Percentiles rank a stretch among this genome's conserved stretches.
phyloP scores from a whole-genome alignment of 2,329 filamentous ascomycete species.

The Rutstroemia sp. region DNA sequence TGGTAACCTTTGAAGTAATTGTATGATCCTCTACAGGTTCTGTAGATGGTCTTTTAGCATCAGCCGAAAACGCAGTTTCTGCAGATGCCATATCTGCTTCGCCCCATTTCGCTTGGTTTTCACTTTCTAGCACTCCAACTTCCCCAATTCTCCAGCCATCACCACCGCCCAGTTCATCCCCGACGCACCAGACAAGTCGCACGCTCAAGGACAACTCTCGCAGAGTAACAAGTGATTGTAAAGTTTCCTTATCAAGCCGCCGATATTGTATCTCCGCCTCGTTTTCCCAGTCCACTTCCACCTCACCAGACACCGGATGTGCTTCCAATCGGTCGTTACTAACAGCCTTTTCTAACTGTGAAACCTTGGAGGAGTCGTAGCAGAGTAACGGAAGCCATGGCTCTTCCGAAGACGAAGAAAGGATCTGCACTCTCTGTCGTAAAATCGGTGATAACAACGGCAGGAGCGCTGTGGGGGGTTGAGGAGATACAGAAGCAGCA shows the following conservation, averaged over 20 bases:
- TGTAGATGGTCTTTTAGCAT: neutral
- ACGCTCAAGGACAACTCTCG: slow-evolving; percentile 55
- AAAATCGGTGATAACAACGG: slow-evolving; percentile 59
- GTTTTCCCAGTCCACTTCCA: slow-evolving; percentile 63
- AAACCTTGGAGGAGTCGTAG: slow-evolving; percentile 49
- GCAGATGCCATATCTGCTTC: slow-evolving; percentile 49
- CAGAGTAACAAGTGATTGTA: slow-evolving; percentile 60
- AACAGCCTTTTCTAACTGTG: slow-evolving; percentile 52
- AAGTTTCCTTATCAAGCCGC: slow-evolving; percentile 66
- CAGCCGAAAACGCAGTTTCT: slow-evolving; percentile 44
- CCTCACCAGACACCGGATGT: slow-evolving; percentile 74
- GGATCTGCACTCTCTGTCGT: slow-evolving; percentile 56
- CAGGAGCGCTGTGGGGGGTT: slow-evolving; percentile 49
- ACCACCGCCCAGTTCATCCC: slow-evolving; percentile 45
- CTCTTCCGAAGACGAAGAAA: slow-evolving; percentile 51
- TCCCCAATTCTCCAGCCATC: slow-evolving; percentile 69
- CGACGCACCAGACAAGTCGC: slow-evolving; percentile 61
- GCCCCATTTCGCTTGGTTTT: slow-evolving; percentile 43
- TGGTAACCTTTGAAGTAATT: neutral
- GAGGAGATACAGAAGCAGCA: slow-evolving; percentile 48
- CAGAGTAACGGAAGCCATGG: slow-evolving; percentile 69
- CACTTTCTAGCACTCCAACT: slow-evolving; percentile 51
- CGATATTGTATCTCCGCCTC: slow-evolving; percentile 58
- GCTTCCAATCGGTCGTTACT: slow-evolving; percentile 61
- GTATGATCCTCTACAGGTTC: neutral